Evolutionary conservation across 2,329 filamentous ascomycete genomes (phyloP), one percentile per base, ranked within the genome.

Genomic region (Cercospora janseana): DNA sequence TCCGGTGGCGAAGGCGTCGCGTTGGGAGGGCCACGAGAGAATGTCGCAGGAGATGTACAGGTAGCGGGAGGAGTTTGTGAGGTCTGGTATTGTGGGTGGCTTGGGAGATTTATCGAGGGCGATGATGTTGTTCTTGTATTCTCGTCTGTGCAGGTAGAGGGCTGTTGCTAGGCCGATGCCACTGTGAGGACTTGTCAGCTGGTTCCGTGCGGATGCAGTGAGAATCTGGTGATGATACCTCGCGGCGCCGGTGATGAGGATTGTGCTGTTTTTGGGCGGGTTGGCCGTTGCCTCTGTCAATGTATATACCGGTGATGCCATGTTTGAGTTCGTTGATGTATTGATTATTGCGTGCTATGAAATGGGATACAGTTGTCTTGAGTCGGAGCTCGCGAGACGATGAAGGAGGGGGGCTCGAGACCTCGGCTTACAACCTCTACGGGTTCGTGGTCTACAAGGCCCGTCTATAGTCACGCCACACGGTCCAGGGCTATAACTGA

Each of bases 11-110:
- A 77, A 78, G 12, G 69, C 74, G 1, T 66, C 63, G 23, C 74
- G 66, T 60, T 77, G 75, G 4, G 66, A 67, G 4, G 56, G 44
- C 75, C 75, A 78, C 43, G 66, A 69, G 2, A 72, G 72, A 45
- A 77, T 68, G 59, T 78, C 69, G 61, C 72, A 75, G 48, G 65
- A 66, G 32, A 60, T 10, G 52, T 64, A 63, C 9, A 65, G 54
- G 38, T 61, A 63, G 7, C 64, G 60, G n/a, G 59, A 37, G 4
- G 64, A 66, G 10, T 56, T 38, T 7, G 42, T 56, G 10, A 64
- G 54, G 8, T 58, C 49, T 3, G 13, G 9, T 20, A 61, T 32
- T 4, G 52, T 10, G 9, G 57, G 49, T 12, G 60, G 58, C 2
- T 53, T 49, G 2, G 49, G 26, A 7, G 60, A 41, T 28, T 51